Evolutionary conservation across 108 stramenopile genomes (phyloP), one percentile per base, ranked within the genome.

Genomic region (Epipyxis sp.): DNA sequence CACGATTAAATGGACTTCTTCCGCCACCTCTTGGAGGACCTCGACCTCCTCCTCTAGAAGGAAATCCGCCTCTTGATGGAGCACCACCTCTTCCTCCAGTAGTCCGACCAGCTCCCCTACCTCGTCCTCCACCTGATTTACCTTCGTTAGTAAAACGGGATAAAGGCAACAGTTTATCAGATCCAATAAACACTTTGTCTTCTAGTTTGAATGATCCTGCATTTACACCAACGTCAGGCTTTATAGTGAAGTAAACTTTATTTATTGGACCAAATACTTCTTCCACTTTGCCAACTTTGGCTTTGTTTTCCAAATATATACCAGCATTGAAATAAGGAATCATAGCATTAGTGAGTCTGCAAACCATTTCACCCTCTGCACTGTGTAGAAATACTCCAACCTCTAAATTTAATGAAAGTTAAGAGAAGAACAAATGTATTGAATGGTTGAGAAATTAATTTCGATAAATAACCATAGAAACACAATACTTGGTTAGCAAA

Each of bases 321-420:
- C 93, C 94, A 40, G 97, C 97, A 80, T 98, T 98, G 89, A 98
- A 98, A 81, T 98, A 95, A 0, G 97, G 97, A 30, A 98, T 91
- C 85, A 92, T 94, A 50, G 77, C 76, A 74, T 91, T 90, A 20
- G 76, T 96, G 42, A 87, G 76, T 40, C 84, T 79, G 83, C 78
- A 87, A 29, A 88, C 79, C 83, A 88, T 84, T 76, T 87, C 87
- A 44, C 81, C 81, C 65, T 88, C 88, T 32, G 77, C 84, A 3
- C 59, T 45, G 72, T 88, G 88, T 59, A 86, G 57, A 79, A 87
- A 86, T 27, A 39, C 40, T 1, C 88, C 88, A 1, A 84, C 59
- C 81, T 85, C 83, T 84, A 81, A 42, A 76, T 1, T 13, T 16
- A 39, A 0, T 34, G 1, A 29, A 0, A 54, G 29, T 46, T 32